phyloP scores from a whole-genome alignment of 2,329 filamentous ascomycete species.

The Fragosphaeria purpurea region DNA sequence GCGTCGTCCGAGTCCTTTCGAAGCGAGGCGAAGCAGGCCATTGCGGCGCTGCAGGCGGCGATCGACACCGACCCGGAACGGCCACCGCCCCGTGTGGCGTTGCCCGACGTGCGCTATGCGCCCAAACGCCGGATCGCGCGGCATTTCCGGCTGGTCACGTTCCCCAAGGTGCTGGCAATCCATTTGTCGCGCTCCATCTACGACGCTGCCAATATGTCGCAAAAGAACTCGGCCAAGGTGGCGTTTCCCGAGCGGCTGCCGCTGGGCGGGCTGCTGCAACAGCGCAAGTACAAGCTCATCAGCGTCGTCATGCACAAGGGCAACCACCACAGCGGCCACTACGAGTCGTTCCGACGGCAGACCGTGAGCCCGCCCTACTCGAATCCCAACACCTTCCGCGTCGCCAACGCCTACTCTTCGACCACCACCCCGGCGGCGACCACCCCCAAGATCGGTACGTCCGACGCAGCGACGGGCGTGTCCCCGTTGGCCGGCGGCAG shows the following conservation, averaged over 20 bases:
- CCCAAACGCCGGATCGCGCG: conserved; percentile 79
- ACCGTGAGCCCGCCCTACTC: conserved; percentile 69
- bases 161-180: conserved; percentile 82
- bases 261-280: conserved; percentile 67
- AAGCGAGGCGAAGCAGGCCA: conserved; percentile 41
- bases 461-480: conserved; percentile 18
- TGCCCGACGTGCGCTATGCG: conserved; percentile 65
- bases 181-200: conserved; percentile 92
- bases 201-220: conserved; percentile 63
- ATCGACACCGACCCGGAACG: conserved; percentile 75
- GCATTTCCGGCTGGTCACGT: conserved; percentile 75
- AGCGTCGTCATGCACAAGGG: conserved; percentile 91
- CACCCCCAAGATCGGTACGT: conserved; percentile 27
- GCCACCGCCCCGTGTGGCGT: conserved; percentile 57
- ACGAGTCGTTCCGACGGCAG: conserved; percentile 90
- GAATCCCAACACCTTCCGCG: conserved; percentile 69
- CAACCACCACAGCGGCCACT: conserved; percentile 91
- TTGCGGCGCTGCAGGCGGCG: conserved; percentile 56
- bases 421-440: conserved; percentile 44
- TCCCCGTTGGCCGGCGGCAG: conserved; percentile 18
- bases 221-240: conserved; percentile 92
- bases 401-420: conserved; percentile 62
- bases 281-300: conserved; percentile 73
- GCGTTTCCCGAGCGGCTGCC: conserved; percentile 80
- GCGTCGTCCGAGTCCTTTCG: conserved; percentile 39